Evolutionary conservation across 2,329 filamentous ascomycete genomes (phyloP).

Genomic region (Exophiala calicioides): DNA sequence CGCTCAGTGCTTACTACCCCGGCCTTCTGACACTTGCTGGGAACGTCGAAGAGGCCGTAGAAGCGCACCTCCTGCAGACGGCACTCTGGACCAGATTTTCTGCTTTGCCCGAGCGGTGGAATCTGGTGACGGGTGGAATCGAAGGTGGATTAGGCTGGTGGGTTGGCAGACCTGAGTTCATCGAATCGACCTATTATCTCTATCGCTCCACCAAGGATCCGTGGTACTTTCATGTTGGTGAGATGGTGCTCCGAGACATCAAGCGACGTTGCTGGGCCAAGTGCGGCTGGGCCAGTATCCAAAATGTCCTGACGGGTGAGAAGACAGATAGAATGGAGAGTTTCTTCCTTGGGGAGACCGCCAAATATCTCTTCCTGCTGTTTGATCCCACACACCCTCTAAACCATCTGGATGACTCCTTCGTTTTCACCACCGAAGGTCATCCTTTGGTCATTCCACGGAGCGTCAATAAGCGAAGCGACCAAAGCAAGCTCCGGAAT

Average conservation of each 20-base stretch:
- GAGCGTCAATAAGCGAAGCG: conserved; percentile 33
- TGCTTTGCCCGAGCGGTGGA: conserved; percentile 94
- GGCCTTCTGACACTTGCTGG: conserved; percentile 83
- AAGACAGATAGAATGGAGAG: conserved; percentile 96
- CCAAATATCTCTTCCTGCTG: conserved; percentile 91
- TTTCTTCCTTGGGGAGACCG: conserved; percentile 95
- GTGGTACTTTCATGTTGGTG: conserved; percentile 93
- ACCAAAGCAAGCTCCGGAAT: conserved; percentile 18
- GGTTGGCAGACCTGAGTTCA: conserved; percentile 92
- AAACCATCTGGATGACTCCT: conserved; percentile 81
- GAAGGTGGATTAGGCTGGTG: conserved; percentile 91
- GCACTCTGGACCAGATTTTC: conserved; percentile 93
- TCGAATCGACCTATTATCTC: conserved; percentile 95
- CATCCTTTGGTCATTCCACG: conserved; percentile 85
- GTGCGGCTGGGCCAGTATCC: conserved; percentile 91
- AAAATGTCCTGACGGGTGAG: conserved; percentile 79
- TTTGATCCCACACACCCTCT: conserved; percentile 85
- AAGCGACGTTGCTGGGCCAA: conserved; percentile 82
- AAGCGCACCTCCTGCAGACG: conserved; percentile 85
- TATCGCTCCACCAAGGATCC: conserved; percentile 91
- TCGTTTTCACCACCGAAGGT: conserved; percentile 94
- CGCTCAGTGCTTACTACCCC: conserved; percentile 91
- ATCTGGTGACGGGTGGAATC: conserved; percentile 76
- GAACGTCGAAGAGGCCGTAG: conserved; percentile 85
- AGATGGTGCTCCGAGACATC: conserved; percentile 92